Base-by-base conservation (phyloP, 495 filamentous ascomycete species). In the Penicillium egyptiacum region DNA sequence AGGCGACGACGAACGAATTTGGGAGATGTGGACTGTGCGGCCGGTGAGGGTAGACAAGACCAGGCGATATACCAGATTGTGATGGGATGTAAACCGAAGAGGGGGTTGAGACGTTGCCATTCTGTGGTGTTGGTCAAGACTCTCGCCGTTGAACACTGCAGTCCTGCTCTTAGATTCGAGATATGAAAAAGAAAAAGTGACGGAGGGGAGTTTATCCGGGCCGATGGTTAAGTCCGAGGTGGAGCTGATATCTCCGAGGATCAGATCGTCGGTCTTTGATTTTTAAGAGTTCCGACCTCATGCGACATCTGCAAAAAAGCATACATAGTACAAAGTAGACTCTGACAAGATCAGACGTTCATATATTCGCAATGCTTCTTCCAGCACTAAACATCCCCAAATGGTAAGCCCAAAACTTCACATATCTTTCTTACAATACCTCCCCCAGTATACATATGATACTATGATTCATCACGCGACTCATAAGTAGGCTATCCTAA, bases 31-130 rank as follows among this genome's bases (percentile, higher is more conserved):
- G 35, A 99, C 74, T 6, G 93, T 85, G 23, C 86, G 84, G 57
- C 95, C 95, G 28, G 91, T 96, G 43, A 99, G 84, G 3, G 94
- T 97, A 23, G 93, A 81, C 50, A 99, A 88, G 19, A 96, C 85
- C 25, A 98, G 85, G 30, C 95, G 91, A 50, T 90, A 85, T 33
- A 88, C 78, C 50, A 99, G 86, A 56, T 87, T 84, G 62, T 87
- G 86, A 69, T 96, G 91, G 63, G 87, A 83, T 50, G 87, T 94
- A 69, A 98, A 91, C 42, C 79, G 80, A 55, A 90, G 70, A 7
- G 82, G 82, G 11, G 79, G 68, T 57, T 77, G 75, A 50, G 76
- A 72, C 22, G 73, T 70, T 17, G 65, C 62, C 57, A 79, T 70
- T 73, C 77, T 81, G 57, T 58, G 22, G 66, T 44, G 58, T 57